Conservation (phyloP, 345 rosid genomes). For the Stellera chamaejasme region DNA sequence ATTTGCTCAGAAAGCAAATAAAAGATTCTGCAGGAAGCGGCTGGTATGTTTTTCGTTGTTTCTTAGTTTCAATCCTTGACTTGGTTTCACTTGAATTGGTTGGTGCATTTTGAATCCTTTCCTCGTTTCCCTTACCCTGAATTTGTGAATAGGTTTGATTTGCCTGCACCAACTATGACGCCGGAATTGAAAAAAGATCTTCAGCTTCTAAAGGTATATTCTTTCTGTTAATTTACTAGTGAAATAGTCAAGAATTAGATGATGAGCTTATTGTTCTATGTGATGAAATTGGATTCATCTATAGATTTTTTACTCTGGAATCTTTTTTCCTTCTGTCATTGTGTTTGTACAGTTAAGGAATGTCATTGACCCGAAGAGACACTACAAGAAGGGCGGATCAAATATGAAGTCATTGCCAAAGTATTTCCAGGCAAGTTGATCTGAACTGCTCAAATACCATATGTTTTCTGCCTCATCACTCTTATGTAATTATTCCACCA, state of each 20-base stretch:
- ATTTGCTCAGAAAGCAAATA: slow-evolving; percentile 49
- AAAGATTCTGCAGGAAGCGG: slow-evolving; percentile 64
- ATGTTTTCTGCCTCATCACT: too few relatives aligned
- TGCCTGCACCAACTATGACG: slow-evolving; percentile 86
- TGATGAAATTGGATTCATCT: neutral
- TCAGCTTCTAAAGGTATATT: slow-evolving; percentile 71
- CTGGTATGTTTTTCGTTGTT: slow-evolving; percentile 33
- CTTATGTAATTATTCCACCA: too few relatives aligned
- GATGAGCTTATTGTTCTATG: neutral
- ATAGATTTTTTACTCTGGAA: neutral
- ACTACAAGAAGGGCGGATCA: slow-evolving; percentile 68
- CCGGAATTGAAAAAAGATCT: slow-evolving; percentile 86
- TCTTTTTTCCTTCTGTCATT: slow-evolving; percentile 1
- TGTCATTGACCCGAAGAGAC: slow-evolving; percentile 74
- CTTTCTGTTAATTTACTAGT: neutral
- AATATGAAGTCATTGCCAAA: slow-evolving; percentile 54
- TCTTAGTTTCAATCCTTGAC: neutral
- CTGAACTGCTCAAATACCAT: neutral
- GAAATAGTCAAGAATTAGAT: neutral
- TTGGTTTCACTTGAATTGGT: neutral
- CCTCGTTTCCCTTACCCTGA: neutral
- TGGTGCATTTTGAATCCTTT: neutral
- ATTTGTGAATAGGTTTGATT: slow-evolving; percentile 60
- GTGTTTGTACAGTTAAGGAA: slow-evolving; percentile 49
- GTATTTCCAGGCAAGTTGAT: slow-evolving; percentile 69